These are phyloP conservation scores for Lepidium aucheri DNA, from an alignment of 345 rosid genomes.

Conservation along the genomic window DNA sequence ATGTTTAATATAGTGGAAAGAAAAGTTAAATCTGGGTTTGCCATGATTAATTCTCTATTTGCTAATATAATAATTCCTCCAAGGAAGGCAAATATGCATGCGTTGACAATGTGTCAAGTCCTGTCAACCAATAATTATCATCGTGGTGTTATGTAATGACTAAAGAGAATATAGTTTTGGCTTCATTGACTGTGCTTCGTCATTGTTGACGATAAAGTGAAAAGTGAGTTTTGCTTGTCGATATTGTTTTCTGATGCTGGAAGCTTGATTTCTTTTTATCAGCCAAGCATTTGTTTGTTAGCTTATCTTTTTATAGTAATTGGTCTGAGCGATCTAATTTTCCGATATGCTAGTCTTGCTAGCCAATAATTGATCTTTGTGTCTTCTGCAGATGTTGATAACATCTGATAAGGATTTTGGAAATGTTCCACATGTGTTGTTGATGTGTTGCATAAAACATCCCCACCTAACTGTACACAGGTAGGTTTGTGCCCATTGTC, in stretches of 20 bases:
- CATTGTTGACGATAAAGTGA: too few species aligned
- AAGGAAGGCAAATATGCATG: not conserved
- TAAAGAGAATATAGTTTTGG: not conserved
- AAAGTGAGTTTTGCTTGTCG: too few species aligned
- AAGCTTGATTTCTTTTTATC: not conserved
- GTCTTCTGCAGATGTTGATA: conserved; percentile 55
- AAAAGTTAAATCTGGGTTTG: not conserved
- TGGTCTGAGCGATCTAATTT: not conserved
- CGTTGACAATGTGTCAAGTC: not conserved
- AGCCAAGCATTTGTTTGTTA: not conserved
- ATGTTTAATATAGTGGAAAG: not conserved
- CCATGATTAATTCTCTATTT: not conserved
- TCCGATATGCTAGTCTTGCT: not conserved
- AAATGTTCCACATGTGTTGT: conserved; percentile 43
- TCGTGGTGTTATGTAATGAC: not conserved
- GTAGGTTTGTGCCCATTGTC: conserved; percentile 25
- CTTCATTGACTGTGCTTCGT: too few species aligned
- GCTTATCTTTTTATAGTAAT: not conserved
- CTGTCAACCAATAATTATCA: not conserved
- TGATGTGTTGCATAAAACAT: conserved; percentile 47
- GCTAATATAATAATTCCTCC: not conserved
- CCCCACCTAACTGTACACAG: conserved; percentile 54
- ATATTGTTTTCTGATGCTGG: not conserved
- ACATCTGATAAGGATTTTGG: conserved; percentile 37
- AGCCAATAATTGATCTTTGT: conserved; percentile 17